Evolutionary conservation across 306 rosid genomes (phyloP), one percentile per base, ranked within the genome.

Genomic region (Cyclanthera cordifolia): DNA sequence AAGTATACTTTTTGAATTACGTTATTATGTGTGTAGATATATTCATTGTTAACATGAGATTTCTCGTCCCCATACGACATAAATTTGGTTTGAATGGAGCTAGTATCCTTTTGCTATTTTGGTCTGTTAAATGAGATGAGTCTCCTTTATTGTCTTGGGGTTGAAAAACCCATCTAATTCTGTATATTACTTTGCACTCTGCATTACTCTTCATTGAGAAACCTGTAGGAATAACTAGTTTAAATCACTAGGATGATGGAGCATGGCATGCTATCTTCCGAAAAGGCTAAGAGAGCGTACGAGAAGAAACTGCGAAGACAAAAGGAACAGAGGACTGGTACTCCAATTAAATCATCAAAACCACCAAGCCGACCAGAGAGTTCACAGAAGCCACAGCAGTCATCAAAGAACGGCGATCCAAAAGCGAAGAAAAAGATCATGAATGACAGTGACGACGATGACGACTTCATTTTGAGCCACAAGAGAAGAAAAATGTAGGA

Each of bases 241-340:
- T 72, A 11, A 69, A 71, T 78, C 53, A 72, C 58, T 75, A 93
- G 99, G 99, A 86, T 93, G 85, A 90, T 90, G 99, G 99, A 93
- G 58, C 96, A 93, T 72, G 99, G 99, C 55, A 47, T 93, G 78
- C 41, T 93, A 72, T 82, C 96, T 55, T 83, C 82, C 53, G 95
- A 89, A 58, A 86, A 74, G 82, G 84, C 99, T 15, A 90, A 82
- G 80, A 90, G 32, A 74, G 96, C 96, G 16, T 80, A 74, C 43
- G 99, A 93, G 77, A 90, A 77, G 82, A 93, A 87, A 83, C 88
- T 86, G 81, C 84, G 94, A 79, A 86, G 76, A 77, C 96, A 93
- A 73, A 93, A 90, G 86, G 94, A 86, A 72, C 73, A 83, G 41
- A 77, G 96, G 49, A 70, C 69, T 16, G 94, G 95, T 75, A 93